Evolutionary conservation across 2,329 filamentous ascomycete species (phyloP), one percentile per base, ranked within the genome.

Genomic region (Aspergillus amoenus): DNA sequence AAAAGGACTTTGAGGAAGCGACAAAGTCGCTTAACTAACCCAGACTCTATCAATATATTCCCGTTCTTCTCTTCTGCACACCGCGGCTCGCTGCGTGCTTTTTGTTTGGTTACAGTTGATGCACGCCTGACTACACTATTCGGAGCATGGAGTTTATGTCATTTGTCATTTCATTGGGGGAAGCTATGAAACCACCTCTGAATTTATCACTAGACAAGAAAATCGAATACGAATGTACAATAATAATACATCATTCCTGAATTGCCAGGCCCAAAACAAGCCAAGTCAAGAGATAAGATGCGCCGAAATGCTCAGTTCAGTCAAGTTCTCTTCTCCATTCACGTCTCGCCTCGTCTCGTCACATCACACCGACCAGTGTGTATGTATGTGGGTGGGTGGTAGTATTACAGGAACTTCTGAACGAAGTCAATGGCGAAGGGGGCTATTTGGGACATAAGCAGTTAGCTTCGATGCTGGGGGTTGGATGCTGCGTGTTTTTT

Each of bases 1-100:
- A 81, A 68, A 81, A 82, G 64, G 85, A 88, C 60, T 85, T 83
- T 57, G 78, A 80, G 30, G 81, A 82, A 60, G 83, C 83, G 72
- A 78, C 85, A 61, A 72, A 73, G 57, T 61, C 69, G 66, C 55
- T 69, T 56, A 58, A 27, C 12, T 50, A 49, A 24, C 17, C 48
- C n/a, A 9, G 8, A 17, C 27, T 7, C 30, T 15, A 4, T 8
- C n/a, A 7, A 34, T 37, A 42, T 40, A 40, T 56, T 46, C 34
- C 41, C 9, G 13, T 52, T 52, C 52, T 40, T 11, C 42, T 46
- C 34, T 52, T 27, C 18, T 43, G 17, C 39, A 24, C 41, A 17
- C 21, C 17, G 15, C 30, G 37, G 21, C 27, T 37, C 18, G 30
- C 30, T 47, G 55, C 32, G 22, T 27, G 52, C 45, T 60, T 46